Evolutionary conservation across 495 filamentous ascomycete species (phyloP), one percentile per base, ranked within the genome.

Genomic region (Tuber brumale): DNA sequence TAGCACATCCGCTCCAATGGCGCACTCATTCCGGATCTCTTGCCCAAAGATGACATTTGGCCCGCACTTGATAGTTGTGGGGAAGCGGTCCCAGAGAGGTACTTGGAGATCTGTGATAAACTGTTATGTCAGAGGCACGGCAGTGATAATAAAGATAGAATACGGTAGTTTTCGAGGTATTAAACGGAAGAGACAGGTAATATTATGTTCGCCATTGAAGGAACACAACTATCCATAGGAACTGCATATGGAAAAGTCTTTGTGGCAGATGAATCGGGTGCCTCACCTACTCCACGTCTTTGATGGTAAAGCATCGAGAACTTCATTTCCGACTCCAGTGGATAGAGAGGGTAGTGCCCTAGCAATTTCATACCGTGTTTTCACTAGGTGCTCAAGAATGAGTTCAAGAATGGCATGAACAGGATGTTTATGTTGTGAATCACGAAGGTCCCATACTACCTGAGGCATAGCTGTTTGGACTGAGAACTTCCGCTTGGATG

Each of bases 331-430:
- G 14, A 35, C 31, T 35, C 16, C 61, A 35, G 44, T 73, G 44
- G 76, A 43, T 42, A 27, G 44, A n/a, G 10, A 44, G 72, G 75
- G 45, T 69, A 72, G 51, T 66, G 35, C 31, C 72, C 69, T 74
- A 70, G 9, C 14, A 23, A 31, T 27, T 48, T 43, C 75, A 69
- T 72, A 23, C 44, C 72, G 70, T 61, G 31, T 42, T 72, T 70
- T 66, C 75, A 48, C 23, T 31, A 42, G 27, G 18, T 12, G 42
- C 43, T 45, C 39, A 69, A 35, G 31, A 39, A 27, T 12, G 46
- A 27, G 61, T 71, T 42, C 51, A 48, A 79, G 70, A 74, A 77
- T 74, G 72, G 45, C 27, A 51, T 7, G 31, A 78, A 69, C 70
- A 61, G 9, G n/a, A 12, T 21, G 46, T 51, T 51, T 51, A 51